Conservation (phyloP, 352 stramenopile species). For the Blastocystis sp. region DNA sequence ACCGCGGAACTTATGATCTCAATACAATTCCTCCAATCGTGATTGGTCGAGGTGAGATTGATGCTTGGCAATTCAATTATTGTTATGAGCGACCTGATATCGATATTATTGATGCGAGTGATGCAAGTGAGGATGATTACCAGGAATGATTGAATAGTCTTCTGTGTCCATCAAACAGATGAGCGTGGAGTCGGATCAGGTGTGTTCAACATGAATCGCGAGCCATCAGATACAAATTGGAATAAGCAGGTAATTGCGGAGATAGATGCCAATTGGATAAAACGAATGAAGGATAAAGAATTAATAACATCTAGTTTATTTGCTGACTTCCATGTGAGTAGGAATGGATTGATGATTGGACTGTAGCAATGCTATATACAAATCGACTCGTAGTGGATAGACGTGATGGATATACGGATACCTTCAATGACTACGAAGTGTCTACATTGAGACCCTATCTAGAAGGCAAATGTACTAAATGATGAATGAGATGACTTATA, state of each 20-base stretch:
- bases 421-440: neutral
- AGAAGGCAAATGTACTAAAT: neutral
- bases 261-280: neutral
- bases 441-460: neutral
- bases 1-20: neutral
- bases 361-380: neutral
- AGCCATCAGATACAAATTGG: neutral
- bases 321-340: constrained; percentile 6
- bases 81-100: neutral
- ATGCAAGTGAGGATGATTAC: neutral
- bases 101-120: neutral
- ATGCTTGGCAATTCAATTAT: neutral
- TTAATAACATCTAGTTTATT: neutral
- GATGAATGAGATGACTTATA: neutral
- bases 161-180: neutral
- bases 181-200: neutral
- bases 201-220: constrained; percentile 2
- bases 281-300: neutral
- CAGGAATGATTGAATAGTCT: neutral
- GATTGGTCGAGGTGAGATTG: neutral
- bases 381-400: neutral
- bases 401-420: neutral
- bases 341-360: neutral
- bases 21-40: neutral
- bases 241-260: neutral